Evolutionary conservation across 495 filamentous ascomycete genomes (phyloP), one percentile per base, ranked within the genome.

Genomic region (Aspergillus campestris): DNA sequence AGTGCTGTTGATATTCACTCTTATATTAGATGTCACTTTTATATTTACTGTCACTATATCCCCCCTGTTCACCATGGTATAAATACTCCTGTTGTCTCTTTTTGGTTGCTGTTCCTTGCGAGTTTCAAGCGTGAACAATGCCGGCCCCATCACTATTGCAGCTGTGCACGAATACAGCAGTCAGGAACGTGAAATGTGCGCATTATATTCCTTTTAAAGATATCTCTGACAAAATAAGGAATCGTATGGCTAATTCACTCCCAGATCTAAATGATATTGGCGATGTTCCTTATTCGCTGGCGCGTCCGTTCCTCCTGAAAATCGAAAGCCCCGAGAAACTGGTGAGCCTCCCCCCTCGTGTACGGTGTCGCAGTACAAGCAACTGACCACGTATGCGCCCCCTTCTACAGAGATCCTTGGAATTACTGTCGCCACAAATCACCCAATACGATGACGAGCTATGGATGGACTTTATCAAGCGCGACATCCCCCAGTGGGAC

Each of bases 291-390:
- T 87, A 86, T 64, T 44, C 63, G 18, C 63, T 82, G 45, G 70
- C 80, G 33, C 69, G 75, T 24, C 73, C 77, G 6, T 66, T 88
- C 40, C 72, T 89, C 29, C 41, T 71, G 12, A 79, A 79, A 47
- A 61, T 88, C 44, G 75, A 81, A 35, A 80, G 78, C 52, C 81
- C 85, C 1, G 61, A 73, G 50, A 83, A 86, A 55, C 74, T 89
- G 37, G 78, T 81, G 61, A 55, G 68, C 58, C 34, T 28, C 6
- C 31, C 14, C 33, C 1, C 34, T 14, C 35, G 6, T 42, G 18
- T 4, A 6, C 39, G 32, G 37, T 30, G n/a, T 13, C 35, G 31
- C 29, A 34, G 39, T 13, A 39, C 9, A 36, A 40, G 13, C 5
- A 5, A 24, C 40, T 42, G 14, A 28, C 32, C 34, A 48, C 38